phyloP scores from a whole-genome alignment of 2,329 filamentous ascomycete species.

The Pseudogymnoascus sp. region DNA sequence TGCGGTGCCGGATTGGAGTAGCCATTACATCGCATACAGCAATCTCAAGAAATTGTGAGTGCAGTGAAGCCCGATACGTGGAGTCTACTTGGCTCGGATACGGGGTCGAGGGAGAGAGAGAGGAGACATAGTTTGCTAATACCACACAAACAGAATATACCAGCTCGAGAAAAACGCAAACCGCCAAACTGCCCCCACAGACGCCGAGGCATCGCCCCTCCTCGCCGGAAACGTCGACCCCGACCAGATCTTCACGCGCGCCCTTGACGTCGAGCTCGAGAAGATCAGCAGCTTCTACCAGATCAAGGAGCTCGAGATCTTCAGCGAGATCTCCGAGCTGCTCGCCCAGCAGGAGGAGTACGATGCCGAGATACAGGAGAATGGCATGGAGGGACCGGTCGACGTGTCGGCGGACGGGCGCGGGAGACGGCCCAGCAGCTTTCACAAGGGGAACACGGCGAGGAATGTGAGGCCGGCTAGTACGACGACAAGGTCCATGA shows the following conservation, averaged over 20 bases:
- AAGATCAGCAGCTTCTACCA: conserved; percentile 90
- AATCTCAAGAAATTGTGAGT: conserved; percentile 95
- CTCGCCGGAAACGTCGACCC: conserved; percentile 62
- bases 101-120: not conserved
- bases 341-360: conserved; percentile 65
- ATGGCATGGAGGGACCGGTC: conserved; percentile 19
- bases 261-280: conserved; percentile 81
- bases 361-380: conserved; percentile 31
- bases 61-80: conserved; percentile 28
- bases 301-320: conserved; percentile 80
- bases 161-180: conserved; percentile 80
- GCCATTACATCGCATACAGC: conserved; percentile 95
- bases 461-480: conserved; percentile 37
- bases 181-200: conserved; percentile 48
- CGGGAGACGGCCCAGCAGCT: conserved; percentile 14
- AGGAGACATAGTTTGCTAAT: conserved; percentile 8
- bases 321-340: conserved; percentile 70
- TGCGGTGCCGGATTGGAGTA: conserved; percentile 98
- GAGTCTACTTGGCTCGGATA: too few species aligned
- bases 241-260: conserved; percentile 70
- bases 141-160: conserved; percentile 61
- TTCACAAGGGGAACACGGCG: conserved; percentile 31
- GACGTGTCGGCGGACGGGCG: not conserved
- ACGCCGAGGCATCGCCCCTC: conserved; percentile 79
- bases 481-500: conserved; percentile 37